These are phyloP conservation scores for Citrus australasica DNA, from an alignment of 345 rosid genomes.

Conservation along the genomic window DNA sequence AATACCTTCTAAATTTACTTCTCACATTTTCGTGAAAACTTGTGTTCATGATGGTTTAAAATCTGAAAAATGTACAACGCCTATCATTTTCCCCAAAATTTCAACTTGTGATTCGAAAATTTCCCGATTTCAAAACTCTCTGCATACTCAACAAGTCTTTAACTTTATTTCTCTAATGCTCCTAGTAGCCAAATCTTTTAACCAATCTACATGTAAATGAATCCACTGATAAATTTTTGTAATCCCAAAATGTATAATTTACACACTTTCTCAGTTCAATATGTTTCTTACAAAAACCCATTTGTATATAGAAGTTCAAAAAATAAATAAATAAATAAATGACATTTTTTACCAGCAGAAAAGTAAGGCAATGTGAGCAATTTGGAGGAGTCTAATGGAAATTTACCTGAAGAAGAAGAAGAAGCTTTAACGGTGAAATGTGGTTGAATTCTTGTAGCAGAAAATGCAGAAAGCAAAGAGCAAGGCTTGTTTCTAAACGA, in stretches of 20 bases:
- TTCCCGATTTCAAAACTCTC: background rate
- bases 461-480: conserved; percentile 15
- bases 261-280: background rate
- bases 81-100: background rate
- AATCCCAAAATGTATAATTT: background rate
- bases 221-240: background rate
- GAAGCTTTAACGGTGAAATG: conserved; percentile 32
- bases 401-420: conserved; percentile 34
- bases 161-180: background rate
- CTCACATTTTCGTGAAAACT: background rate
- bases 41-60: background rate
- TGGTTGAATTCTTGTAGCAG: background rate
- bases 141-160: background rate
- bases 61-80: background rate
- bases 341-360: background rate
- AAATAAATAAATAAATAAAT: background rate
- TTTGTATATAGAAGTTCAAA: background rate
- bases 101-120: background rate
- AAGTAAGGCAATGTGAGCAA: background rate
- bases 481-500: conserved; percentile 3
- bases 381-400: background rate
- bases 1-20: background rate
- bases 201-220: background rate
- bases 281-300: background rate
- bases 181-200: background rate